Percentiles rank a stretch among this genome's conserved stretches.
These are phyloP conservation scores for Suhomyces faveliae DNA, from an alignment of 805 yeast species.

Conservation along the genomic window DNA sequence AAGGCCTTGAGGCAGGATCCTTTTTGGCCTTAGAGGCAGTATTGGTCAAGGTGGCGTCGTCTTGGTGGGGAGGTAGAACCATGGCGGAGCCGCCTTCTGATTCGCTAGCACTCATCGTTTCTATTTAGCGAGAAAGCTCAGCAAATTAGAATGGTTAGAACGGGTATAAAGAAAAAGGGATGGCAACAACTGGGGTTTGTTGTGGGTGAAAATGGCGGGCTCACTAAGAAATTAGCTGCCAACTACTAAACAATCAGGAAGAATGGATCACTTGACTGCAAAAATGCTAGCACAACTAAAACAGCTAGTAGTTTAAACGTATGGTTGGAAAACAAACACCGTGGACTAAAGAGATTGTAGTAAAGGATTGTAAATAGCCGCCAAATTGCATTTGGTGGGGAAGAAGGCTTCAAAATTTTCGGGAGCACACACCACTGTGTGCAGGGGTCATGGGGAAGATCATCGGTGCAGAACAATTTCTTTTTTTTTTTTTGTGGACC, in stretches of 20 bases:
- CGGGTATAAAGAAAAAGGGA: no score
- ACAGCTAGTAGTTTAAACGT: background rate
- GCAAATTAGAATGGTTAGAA: no score
- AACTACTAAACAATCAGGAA: no score
- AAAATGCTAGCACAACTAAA: no score
- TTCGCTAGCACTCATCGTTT: background rate
- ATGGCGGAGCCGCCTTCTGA: background rate
- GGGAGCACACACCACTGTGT: slow-evolving; percentile 3
- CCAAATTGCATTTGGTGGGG: slow-evolving; percentile 6
- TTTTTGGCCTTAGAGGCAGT: slow-evolving; percentile 7
- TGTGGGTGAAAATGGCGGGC: no score
- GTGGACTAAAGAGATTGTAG: background rate
- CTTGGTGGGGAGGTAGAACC: background rate
- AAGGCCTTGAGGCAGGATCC: slow-evolving; percentile 52
- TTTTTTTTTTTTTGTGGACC: slow-evolving; percentile 3
- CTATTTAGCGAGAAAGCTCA: no score
- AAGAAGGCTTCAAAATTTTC: slow-evolving; percentile 6
- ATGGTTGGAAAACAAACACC: no score
- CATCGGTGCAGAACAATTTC: slow-evolving; percentile 2
- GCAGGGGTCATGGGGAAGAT: slow-evolving; percentile 7
- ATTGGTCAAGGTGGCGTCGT: background rate
- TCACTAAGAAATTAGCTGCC: no score
- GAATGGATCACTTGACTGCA: no score
- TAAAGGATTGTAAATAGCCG: background rate
- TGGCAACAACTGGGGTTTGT: no score